These are phyloP conservation scores for Pouteria glomerata DNA, from an alignment of 148 eudicot species.

Conservation along the genomic window DNA sequence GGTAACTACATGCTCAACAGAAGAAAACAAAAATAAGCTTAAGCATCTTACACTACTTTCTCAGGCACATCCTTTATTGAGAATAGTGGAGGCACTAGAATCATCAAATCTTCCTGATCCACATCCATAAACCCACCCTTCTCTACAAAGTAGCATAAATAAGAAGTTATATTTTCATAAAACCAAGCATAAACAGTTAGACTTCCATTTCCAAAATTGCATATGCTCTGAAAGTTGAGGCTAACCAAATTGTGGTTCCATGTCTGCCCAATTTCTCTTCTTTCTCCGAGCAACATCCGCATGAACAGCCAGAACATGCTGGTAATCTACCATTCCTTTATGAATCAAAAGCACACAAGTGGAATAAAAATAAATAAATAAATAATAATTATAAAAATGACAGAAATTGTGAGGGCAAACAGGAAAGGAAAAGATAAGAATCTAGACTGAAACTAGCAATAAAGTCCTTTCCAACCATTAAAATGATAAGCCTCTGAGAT, in stretches of 20 bases:
- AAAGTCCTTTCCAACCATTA: slow-evolving; percentile 46
- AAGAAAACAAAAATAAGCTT: slow-evolving; percentile 2
- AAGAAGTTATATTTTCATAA: slow-evolving; percentile 4
- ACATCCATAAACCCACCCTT: slow-evolving; percentile 43
- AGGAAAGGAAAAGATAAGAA: neutral
- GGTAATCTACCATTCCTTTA: slow-evolving; percentile 95
- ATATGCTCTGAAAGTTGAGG: slow-evolving; percentile 4
- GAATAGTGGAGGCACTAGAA: slow-evolving; percentile 71
- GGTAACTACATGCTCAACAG: neutral
- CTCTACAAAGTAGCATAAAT: slow-evolving; percentile 28
- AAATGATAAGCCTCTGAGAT: slow-evolving; percentile 74
- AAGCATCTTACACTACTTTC: slow-evolving; percentile 66
- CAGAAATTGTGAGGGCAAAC: neutral
- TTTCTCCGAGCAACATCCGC: slow-evolving; percentile 61
- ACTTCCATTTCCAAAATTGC: neutral
- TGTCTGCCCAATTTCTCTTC: slow-evolving; percentile 58
- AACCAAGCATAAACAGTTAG: slow-evolving; percentile 3
- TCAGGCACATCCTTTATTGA: slow-evolving; percentile 74
- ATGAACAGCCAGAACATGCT: slow-evolving; percentile 85
- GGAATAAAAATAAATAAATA: neutral
- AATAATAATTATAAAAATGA: neutral
- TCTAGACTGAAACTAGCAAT: neutral
- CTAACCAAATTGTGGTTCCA: slow-evolving; percentile 57
- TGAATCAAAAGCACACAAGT: slow-evolving; percentile 4
- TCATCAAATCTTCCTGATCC: slow-evolving; percentile 76